Percentiles rank a stretch among this genome's conserved stretches.
These are phyloP conservation scores for Suzukiozyma palmioleophila DNA, from an alignment of 1,139 yeast genomes.

Conservation along the genomic window DNA sequence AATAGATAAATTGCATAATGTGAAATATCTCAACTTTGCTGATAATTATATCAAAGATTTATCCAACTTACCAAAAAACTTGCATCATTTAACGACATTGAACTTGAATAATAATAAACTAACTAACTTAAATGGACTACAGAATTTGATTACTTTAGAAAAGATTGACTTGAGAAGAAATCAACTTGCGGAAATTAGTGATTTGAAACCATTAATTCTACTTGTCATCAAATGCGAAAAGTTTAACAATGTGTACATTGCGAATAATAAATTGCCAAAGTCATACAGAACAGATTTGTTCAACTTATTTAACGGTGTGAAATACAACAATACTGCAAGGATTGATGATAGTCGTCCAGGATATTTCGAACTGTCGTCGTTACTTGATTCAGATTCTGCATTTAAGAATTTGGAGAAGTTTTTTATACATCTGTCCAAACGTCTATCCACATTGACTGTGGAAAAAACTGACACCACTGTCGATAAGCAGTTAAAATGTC, in stretches of 20 bases:
- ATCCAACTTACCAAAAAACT: constrained; percentile 34
- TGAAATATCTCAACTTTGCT: constrained; percentile 54
- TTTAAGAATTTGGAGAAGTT: constrained; percentile 39
- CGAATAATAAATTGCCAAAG: constrained; percentile 45
- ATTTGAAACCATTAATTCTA: constrained; percentile 33
- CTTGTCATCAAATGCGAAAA: constrained; percentile 31
- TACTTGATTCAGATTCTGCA: constrained; percentile 49
- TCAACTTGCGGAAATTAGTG: constrained; percentile 26
- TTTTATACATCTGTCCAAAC: constrained; percentile 16
- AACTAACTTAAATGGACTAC: constrained; percentile 44
- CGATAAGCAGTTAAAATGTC: constrained; percentile 5
- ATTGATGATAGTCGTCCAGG: constrained; percentile 66
- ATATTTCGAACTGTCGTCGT: constrained; percentile 53
- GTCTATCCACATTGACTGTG: constrained; percentile 11
- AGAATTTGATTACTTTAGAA: constrained; percentile 41
- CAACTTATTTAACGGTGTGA: constrained; percentile 51
- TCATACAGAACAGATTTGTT: constrained; percentile 51
- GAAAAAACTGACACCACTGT: constrained; percentile 9
- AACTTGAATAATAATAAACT: constrained; percentile 55
- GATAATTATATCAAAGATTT: constrained; percentile 47
- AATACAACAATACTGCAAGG: constrained; percentile 41
- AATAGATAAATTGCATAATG: constrained; percentile 40
- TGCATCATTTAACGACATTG: constrained; percentile 43
- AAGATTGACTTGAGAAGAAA: constrained; percentile 58
- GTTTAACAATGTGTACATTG: constrained; percentile 33